phyloP scores from a whole-genome alignment of 2,329 filamentous ascomycete species.

The Pezizomycotina sp. region DNA sequence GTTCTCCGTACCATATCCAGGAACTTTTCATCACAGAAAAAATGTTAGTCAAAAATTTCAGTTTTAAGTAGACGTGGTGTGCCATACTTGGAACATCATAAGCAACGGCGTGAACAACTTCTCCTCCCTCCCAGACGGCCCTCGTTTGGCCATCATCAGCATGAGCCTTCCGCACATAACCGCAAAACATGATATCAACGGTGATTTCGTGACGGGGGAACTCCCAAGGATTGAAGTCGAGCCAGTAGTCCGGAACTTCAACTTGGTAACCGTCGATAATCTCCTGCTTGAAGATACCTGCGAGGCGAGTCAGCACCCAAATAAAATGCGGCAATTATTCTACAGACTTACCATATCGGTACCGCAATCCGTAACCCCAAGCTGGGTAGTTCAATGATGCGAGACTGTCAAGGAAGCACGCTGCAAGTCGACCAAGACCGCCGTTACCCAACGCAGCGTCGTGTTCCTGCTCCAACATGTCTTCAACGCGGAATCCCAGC shows the following conservation, averaged over 20 bases:
- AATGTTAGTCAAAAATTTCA: conserved; percentile 7
- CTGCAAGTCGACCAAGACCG: conserved; percentile 81
- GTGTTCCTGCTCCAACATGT: conserved; percentile 85
- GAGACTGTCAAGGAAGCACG: conserved; percentile 91
- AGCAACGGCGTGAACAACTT: conserved; percentile 78
- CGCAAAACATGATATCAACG: conserved; percentile 95
- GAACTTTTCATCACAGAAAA: conserved; percentile 40
- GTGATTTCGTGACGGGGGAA: conserved; percentile 90
- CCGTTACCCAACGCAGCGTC: conserved; percentile 94
- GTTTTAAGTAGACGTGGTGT: conserved; percentile 27
- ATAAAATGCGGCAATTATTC: neutral
- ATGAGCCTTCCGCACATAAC: conserved; percentile 57
- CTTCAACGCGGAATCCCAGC: conserved; percentile 91
- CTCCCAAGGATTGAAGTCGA: conserved; percentile 99
- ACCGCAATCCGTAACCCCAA: conserved; percentile 92
- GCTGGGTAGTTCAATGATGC: conserved; percentile 89
- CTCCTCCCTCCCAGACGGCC: conserved; percentile 76
- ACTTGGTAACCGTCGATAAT: conserved; percentile 97
- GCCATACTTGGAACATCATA: conserved; percentile 51
- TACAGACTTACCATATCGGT: conserved; percentile 53
- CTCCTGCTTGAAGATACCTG: conserved; percentile 88
- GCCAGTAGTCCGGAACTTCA: conserved; percentile 96
- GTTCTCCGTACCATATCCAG: conserved; percentile 72
- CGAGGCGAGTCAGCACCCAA: neutral
- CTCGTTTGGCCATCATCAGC: conserved; percentile 61